These are phyloP conservation scores for Colletotrichum sp. DNA, from an alignment of 2,329 filamentous ascomycete species.

Conservation along the genomic window DNA sequence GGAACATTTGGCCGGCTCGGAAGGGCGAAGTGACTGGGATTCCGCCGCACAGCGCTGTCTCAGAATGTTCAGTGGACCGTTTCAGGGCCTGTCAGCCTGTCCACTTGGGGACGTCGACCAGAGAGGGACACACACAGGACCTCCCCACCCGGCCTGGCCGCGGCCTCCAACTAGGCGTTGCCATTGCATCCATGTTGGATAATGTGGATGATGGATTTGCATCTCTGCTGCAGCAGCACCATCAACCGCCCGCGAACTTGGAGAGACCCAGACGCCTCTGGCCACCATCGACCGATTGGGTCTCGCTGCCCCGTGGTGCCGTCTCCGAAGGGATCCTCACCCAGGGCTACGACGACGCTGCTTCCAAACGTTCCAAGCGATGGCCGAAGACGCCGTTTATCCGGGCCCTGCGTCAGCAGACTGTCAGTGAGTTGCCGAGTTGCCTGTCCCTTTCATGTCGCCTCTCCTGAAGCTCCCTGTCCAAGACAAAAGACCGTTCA, in stretches of 20 bases:
- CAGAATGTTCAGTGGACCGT: slow-evolving; percentile 4
- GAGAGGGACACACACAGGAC: not conserved
- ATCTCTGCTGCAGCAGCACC: not conserved
- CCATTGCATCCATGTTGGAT: not conserved
- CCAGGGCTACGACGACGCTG: not conserved
- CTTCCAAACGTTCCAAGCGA: not conserved
- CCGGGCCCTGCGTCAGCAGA: slow-evolving; percentile 3
- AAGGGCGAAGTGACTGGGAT: not conserved
- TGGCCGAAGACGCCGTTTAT: not conserved
- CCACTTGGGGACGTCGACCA: not conserved
- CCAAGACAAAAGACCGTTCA: not conserved
- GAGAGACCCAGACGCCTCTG: not conserved
- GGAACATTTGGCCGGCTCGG: not conserved
- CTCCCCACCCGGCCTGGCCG: not conserved
- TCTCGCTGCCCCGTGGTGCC: not conserved
- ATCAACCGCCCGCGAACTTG: not conserved
- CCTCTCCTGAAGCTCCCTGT: not conserved
- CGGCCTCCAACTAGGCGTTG: not conserved
- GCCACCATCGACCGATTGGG: slow-evolving; percentile 9
- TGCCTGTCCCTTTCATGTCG: not conserved
- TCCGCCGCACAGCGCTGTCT: slow-evolving; percentile 1
- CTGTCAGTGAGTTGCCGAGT: not conserved
- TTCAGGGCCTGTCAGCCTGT: slow-evolving; percentile 11
- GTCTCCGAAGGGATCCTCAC: not conserved
- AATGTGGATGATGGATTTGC: not conserved